Percentiles rank a stretch among this genome's conserved stretches.
These are phyloP conservation scores for Globisporangium apiculatum DNA, from an alignment of 352 stramenopile genomes.

Conservation along the genomic window DNA sequence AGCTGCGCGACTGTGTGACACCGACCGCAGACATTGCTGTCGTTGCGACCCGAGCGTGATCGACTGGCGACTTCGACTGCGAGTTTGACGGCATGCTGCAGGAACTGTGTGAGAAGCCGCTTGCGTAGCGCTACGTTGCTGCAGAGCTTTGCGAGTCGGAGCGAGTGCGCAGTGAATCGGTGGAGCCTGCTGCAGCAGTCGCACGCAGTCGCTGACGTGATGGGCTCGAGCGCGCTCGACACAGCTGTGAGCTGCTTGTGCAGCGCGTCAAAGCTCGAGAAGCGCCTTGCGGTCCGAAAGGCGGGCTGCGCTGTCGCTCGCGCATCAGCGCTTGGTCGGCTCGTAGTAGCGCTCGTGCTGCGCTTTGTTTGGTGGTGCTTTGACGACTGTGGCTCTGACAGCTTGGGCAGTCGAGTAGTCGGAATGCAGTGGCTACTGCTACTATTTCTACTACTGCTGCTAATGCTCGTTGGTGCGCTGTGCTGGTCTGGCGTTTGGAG, in stretches of 20 bases:
- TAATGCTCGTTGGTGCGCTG: slow-evolving; percentile 22
- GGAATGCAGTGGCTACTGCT: slow-evolving; percentile 13
- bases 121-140: slow-evolving; percentile 1
- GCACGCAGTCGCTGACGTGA: slow-evolving; percentile 16
- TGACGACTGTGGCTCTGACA: background rate
- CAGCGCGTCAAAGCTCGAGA: slow-evolving; percentile 22
- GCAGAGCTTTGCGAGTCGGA: slow-evolving; percentile 4
- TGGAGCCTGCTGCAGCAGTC: slow-evolving; percentile 25
- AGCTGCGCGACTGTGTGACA: slow-evolving; percentile 22
- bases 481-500: slow-evolving; percentile 4
- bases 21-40: slow-evolving; percentile 13
- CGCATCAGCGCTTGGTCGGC: background rate
- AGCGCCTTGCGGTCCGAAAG: slow-evolving; percentile 22
- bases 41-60: slow-evolving; percentile 8
- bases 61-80: slow-evolving; percentile 14
- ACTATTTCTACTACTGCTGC: too few species aligned
- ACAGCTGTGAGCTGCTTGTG: slow-evolving; percentile 12
- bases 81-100: slow-evolving; percentile 16
- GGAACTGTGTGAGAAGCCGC: slow-evolving; percentile 4
- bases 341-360: background rate
- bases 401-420: slow-evolving; percentile 11
- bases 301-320: slow-evolving; percentile 8
- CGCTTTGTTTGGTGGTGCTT: too few species aligned
- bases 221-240: too few species aligned
- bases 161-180: slow-evolving; percentile 16